Base-by-base conservation (phyloP, 768 basidiomycete species). In the Macrolepiota fuliginosa region DNA sequence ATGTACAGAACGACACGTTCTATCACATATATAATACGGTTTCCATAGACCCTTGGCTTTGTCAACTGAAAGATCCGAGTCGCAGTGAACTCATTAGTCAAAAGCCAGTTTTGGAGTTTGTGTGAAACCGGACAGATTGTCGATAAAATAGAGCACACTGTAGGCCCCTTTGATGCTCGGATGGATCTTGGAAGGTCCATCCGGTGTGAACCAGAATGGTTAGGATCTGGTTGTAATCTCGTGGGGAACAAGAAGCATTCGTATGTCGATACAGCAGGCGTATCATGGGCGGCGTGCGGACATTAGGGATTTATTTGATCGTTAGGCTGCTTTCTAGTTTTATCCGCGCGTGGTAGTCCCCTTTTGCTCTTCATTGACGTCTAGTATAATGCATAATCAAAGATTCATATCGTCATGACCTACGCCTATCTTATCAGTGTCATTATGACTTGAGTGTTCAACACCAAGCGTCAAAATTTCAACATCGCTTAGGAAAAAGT, bases 111-210 rank as follows among this genome's bases (percentile, higher is more conserved):
- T 56, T 24, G 54, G 40, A 37, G 25, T 27, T n/a, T 49, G 22
- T 22, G 27, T 47, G 25, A 52, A 12, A 39, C 35, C 15, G 49
- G 57, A 12, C 29, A 32, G 24, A 40, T n/a, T 25, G 22, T 12
- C 17, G 6, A 17, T 22, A 52, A 49, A 6, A 22, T 45, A 45
- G 9, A n/a, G 55, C 24, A 27, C 7, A 62, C 22, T 36, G 32
- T 39, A 36, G 25, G 50, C 25, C 29, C 25, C 5, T 27, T 19
- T 57, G 57, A 36, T 36, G 57, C 37, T 47, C 56, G 57, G 62
- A 63, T 58, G 56, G 62, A 63, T 47, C 53, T 58, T 63, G 62
- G 17, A 61, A 61, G 60, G 54, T 61, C 60, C 60, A 61, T 61
- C 60, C 60, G 60, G 39, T 55, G 54, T 37, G 60, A 54, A 50